Evolutionary conservation across 1,284 basidiomycete genomes (phyloP), one percentile per base, ranked within the genome.

Genomic region (Leccinum fallax): DNA sequence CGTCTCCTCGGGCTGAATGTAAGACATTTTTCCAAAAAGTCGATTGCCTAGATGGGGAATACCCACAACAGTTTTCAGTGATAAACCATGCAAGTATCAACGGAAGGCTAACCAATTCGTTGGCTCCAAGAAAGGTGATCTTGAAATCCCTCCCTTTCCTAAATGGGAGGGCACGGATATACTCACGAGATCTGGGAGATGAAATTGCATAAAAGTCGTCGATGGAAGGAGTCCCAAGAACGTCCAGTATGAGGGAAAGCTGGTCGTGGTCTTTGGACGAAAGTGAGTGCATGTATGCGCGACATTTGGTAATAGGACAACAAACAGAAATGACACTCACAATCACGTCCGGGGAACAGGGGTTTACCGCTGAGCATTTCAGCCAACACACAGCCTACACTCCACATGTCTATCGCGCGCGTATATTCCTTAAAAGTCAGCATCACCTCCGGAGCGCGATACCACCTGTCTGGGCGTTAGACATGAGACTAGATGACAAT

Each of bases 131-230:
- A 73, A 94, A 95, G 63, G 97, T 80, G 53, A 83, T 76, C 48
- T 79, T 74, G 67, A 97, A 92, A 61, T 90, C 87, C 70, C 85
- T 89, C 73, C 92, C 91, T 79, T 93, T 95, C 62, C 94, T 84
- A 77, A 97, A 96, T 0, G 95, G 95, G 32, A 98, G 81, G 0
- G 95, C 93, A 4, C 96, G 90, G 67, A 98, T 93, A 72, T 97
- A 97, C 73, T 97, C 95, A 62, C 94, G 83, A 52, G 93, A 95
- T 34, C 93, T 81, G 19, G 86, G 83, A 10, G 92, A 93, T 38
- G 90, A 94, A 73, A 97, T 96, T 3, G 92, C 92, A 69, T 95
- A 94, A 74, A 97, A 96, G 70, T 97, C 94, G 66, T 98, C 95
- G 61, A 96, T 84, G 0, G 90, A 90, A 0, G 95, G 95, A 3